Percentiles rank a stretch among this genome's conserved stretches.
Evolutionary conservation across 352 stramenopile genomes (phyloP).

Genomic region (Elongisporangium undulatum): DNA sequence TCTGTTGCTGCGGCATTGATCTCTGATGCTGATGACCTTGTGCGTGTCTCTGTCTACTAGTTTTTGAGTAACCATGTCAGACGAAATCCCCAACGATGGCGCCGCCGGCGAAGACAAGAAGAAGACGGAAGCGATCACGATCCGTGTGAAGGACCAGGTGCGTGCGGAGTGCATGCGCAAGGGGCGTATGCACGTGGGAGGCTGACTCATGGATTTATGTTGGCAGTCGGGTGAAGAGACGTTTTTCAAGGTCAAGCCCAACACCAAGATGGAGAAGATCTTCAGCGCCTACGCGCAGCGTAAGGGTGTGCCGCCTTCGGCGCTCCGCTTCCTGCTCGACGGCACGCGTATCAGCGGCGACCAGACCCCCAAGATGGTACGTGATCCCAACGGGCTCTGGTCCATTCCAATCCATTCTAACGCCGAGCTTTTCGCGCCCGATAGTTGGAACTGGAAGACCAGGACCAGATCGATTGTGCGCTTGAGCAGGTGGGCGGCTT

Average conservation of each 20-base stretch:
- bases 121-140: slow-evolving; percentile 85
- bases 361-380: slow-evolving; percentile 92
- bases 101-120: slow-evolving; percentile 75
- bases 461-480: slow-evolving; percentile 98
- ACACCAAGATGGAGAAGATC: slow-evolving; percentile 98
- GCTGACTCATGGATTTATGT: not conserved
- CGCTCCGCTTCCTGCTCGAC: slow-evolving; percentile 95
- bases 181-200: not conserved
- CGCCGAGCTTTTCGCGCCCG: not conserved
- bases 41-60: not conserved
- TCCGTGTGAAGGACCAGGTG: slow-evolving; percentile 85
- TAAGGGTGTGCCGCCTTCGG: slow-evolving; percentile 88
- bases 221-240: slow-evolving; percentile 91
- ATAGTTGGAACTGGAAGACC: slow-evolving; percentile 94
- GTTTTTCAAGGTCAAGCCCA: slow-evolving; percentile 99
- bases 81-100: slow-evolving; percentile 48
- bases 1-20: not conserved
- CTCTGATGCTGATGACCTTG: not conserved
- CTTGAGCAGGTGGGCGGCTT: slow-evolving; percentile 86
- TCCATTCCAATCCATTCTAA: not conserved
- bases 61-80: slow-evolving; percentile 33
- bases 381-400: not conserved
- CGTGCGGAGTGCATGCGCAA: slow-evolving; percentile 6
- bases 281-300: slow-evolving; percentile 95
- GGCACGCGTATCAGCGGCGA: slow-evolving; percentile 94